Percentiles rank a stretch among this genome's conserved stretches.
phyloP scores from a whole-genome alignment of 208 protist genomes.

The Giardia duodenalis region DNA sequence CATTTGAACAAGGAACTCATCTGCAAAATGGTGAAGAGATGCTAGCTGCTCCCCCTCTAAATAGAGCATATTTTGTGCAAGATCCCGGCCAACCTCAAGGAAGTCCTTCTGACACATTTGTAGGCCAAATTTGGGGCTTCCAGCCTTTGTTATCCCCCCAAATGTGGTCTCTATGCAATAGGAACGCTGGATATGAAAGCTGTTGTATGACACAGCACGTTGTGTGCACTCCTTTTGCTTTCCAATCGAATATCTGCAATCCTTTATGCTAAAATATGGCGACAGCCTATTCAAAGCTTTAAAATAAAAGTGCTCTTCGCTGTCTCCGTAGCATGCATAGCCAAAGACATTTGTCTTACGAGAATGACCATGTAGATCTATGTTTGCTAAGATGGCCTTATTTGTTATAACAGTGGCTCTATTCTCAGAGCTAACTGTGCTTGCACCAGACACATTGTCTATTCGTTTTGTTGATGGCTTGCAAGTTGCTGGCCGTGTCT shows the following conservation, averaged over 20 bases:
- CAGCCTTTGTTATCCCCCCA: not conserved
- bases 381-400: conserved; percentile 38
- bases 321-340: conserved; percentile 30
- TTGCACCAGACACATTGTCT: too few relatives aligned
- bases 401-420: too few relatives aligned
- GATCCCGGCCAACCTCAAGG: not conserved
- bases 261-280: not conserved
- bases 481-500: not conserved
- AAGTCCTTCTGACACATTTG: not conserved
- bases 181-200: not conserved
- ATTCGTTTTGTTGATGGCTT: not conserved
- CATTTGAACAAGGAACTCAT: not conserved
- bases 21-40: not conserved
- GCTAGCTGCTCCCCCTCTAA: not conserved
- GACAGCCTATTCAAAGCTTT: not conserved
- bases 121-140: not conserved
- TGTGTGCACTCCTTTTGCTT: not conserved
- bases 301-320: not conserved
- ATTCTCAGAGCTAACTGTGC: too few relatives aligned
- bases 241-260: not conserved
- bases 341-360: conserved; percentile 52
- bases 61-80: not conserved
- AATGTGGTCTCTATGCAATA: conserved; percentile 22
- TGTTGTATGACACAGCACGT: not conserved
- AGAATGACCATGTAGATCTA: conserved; percentile 53